Evolutionary conservation across 768 basidiomycete species (phyloP).

Genomic region (Termitomyces sp.): DNA sequence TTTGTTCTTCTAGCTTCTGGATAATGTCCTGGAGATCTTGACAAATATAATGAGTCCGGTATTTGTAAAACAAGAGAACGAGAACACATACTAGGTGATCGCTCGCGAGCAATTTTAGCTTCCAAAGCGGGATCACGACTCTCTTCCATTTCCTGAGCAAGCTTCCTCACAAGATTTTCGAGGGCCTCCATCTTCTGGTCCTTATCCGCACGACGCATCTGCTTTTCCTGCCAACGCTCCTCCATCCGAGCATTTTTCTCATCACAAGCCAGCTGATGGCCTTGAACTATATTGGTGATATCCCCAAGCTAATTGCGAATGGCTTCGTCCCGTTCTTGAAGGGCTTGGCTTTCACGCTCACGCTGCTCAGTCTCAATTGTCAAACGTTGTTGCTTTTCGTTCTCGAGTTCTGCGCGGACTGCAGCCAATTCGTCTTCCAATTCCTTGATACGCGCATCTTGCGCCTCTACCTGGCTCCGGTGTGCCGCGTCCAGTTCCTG

Average conservation of each 20-base stretch:
- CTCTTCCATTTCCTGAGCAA: constrained; percentile 50
- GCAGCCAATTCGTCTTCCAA: constrained; percentile 60
- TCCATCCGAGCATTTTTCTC: constrained; percentile 59
- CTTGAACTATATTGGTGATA: constrained; percentile 68
- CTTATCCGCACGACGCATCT: constrained; percentile 50
- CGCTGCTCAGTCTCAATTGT: constrained; percentile 59
- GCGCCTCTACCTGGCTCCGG: constrained; percentile 38
- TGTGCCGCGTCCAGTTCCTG: constrained; percentile 47
- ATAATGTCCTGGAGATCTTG: constrained; percentile 57
- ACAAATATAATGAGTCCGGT: background rate
- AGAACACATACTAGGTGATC: constrained; percentile 44
- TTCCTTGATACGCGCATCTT: constrained; percentile 48
- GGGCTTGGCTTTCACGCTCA: constrained; percentile 54
- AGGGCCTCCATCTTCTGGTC: constrained; percentile 52
- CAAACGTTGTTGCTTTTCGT: constrained; percentile 51
- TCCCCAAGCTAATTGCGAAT: constrained; percentile 60
- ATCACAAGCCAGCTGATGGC: constrained; percentile 54
- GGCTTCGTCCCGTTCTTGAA: constrained; percentile 53
- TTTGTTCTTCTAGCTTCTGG: constrained; percentile 54
- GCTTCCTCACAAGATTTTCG: constrained; percentile 53
- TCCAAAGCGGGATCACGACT: constrained; percentile 50
- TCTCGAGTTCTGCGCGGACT: constrained; percentile 54
- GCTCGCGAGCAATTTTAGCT: constrained; percentile 43
- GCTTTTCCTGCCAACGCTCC: constrained; percentile 59
- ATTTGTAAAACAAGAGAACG: background rate